Evolutionary conservation across 1,284 basidiomycete species (phyloP).

Genomic region (Rhodotorula sp.): DNA sequence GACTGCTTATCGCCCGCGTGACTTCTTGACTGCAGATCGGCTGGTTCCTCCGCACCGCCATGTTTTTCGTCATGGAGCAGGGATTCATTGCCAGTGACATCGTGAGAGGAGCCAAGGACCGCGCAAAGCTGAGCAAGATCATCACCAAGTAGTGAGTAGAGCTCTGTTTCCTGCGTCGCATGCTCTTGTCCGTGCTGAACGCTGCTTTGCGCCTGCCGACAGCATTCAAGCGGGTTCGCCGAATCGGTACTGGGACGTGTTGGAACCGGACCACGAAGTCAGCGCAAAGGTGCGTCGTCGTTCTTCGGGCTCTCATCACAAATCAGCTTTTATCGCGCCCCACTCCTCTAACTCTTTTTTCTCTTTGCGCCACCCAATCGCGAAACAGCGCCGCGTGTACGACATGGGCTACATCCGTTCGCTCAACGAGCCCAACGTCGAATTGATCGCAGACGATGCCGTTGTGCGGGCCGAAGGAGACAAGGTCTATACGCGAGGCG

Average conservation of each 20-base stretch:
- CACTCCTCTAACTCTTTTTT: neutral
- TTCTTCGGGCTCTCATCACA: neutral
- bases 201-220: neutral
- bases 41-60: slow-evolving; percentile 20
- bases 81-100: slow-evolving; percentile 30
- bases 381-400: slow-evolving; percentile 32
- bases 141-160: slow-evolving; percentile 27
- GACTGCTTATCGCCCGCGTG: no score
- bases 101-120: slow-evolving; percentile 19
- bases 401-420: slow-evolving; percentile 33
- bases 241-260: slow-evolving; percentile 33
- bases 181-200: neutral
- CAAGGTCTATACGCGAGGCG: slow-evolving; percentile 27
- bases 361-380: neutral
- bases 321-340: neutral
- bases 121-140: slow-evolving; percentile 7
- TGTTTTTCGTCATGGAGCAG: slow-evolving; percentile 29
- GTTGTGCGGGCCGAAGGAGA: slow-evolving; percentile 22
- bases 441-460: slow-evolving; percentile 34
- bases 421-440: slow-evolving; percentile 26
- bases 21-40: slow-evolving; percentile 18
- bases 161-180: no score
- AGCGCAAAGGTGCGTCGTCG: slow-evolving; percentile 25
- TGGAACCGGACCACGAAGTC: slow-evolving; percentile 39
- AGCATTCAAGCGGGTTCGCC: slow-evolving; percentile 30